phyloP scores from a whole-genome alignment of 805 yeast genomes.

The Blastobotrys chiropterorum region DNA sequence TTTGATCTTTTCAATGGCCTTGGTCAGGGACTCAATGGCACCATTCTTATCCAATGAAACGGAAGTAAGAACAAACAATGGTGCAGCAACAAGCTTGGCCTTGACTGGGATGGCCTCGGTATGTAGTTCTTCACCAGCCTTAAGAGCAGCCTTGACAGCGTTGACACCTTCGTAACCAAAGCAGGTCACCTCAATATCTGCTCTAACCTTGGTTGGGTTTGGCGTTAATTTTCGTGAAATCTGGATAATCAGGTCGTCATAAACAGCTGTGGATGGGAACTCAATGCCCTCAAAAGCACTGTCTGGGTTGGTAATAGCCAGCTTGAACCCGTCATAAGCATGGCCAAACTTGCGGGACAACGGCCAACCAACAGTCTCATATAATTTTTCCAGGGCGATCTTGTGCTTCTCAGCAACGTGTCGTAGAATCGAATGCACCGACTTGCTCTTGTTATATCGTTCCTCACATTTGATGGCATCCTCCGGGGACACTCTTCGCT shows the following conservation, averaged over 20 bases:
- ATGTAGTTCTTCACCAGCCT: slow-evolving; percentile 77
- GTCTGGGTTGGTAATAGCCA: slow-evolving; percentile 84
- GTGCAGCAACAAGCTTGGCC: slow-evolving; percentile 96
- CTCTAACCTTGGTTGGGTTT: slow-evolving; percentile 94
- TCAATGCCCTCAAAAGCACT: slow-evolving; percentile 74
- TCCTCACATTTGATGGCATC: slow-evolving; percentile 97
- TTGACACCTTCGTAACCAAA: slow-evolving; percentile 96
- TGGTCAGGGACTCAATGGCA: slow-evolving; percentile 73
- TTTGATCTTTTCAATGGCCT: slow-evolving; percentile 72
- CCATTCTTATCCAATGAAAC: slow-evolving; percentile 86
- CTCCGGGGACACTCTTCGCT: slow-evolving; percentile 96
- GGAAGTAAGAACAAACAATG: slow-evolving; percentile 87
- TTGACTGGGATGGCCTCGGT: slow-evolving; percentile 84
- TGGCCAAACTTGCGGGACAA: slow-evolving; percentile 92
- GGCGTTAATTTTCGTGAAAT: slow-evolving; percentile 94
- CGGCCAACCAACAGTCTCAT: slow-evolving; percentile 95
- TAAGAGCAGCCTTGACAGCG: slow-evolving; percentile 85
- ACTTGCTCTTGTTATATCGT: slow-evolving; percentile 91
- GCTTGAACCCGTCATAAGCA: slow-evolving; percentile 94
- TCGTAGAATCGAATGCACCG: slow-evolving; percentile 96
- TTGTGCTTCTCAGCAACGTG: slow-evolving; percentile 97
- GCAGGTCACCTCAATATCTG: slow-evolving; percentile 97
- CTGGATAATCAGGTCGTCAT: slow-evolving; percentile 79
- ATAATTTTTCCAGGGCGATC: slow-evolving; percentile 76
- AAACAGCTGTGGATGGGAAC: slow-evolving; percentile 66